These are phyloP conservation scores for Cutaneotrichosporon dermatis DNA, from an alignment of 1,284 basidiomycete genomes.

Conservation along the genomic window DNA sequence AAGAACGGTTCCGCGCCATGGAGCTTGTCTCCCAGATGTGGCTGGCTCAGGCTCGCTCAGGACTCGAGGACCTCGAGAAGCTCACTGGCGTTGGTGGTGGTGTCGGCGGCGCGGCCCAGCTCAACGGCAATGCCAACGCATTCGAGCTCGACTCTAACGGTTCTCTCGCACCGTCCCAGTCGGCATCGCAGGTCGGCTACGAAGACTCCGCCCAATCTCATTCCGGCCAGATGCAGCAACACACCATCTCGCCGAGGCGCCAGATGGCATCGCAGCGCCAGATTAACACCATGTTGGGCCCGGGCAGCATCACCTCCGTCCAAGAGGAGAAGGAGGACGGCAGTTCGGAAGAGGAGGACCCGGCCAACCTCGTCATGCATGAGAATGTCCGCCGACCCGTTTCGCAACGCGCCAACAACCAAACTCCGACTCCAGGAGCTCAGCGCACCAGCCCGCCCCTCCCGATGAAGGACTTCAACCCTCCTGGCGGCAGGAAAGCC, in stretches of 20 bases:
- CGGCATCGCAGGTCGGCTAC: conserved; percentile 46
- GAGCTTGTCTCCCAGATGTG: conserved; percentile 49
- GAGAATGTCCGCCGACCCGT: conserved; percentile 24
- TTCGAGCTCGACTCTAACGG: conserved; percentile 49
- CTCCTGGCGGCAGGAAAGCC: conserved; percentile 27
- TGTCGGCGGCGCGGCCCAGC: not conserved
- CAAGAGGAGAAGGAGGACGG: conserved; percentile 46
- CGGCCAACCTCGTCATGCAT: conserved; percentile 40
- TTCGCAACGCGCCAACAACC: not conserved
- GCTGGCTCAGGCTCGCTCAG: conserved; percentile 43
- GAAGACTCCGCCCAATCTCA: conserved; percentile 23
- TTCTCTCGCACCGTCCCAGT: conserved; percentile 49
- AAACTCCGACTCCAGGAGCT: not conserved
- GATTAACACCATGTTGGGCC: conserved; percentile 13
- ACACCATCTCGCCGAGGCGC: not conserved
- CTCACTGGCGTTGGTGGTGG: conserved; percentile 15
- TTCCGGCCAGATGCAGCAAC: not conserved
- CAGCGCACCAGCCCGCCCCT: not conserved
- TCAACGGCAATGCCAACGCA: conserved; percentile 34
- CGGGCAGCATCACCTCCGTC: conserved; percentile 39
- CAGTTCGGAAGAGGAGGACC: conserved; percentile 38
- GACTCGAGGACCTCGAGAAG: conserved; percentile 43
- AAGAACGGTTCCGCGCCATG: conserved; percentile 48
- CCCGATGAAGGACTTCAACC: not conserved
- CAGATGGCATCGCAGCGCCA: conserved; percentile 1